Evolutionary conservation across 345 rosid genomes (phyloP).

Genomic region (Arabis alpina): DNA sequence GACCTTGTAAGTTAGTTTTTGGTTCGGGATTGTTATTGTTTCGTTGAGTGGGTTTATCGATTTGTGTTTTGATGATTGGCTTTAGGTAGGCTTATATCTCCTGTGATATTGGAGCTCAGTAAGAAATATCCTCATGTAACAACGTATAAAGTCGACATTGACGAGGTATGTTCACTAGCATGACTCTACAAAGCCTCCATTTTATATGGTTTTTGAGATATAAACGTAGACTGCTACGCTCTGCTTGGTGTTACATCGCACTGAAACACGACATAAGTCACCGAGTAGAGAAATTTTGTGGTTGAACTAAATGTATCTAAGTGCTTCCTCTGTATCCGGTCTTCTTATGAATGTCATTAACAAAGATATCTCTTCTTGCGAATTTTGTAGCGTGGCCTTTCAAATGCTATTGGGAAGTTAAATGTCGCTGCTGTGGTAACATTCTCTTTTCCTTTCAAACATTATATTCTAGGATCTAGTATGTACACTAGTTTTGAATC

Average conservation of each 20-base stretch:
- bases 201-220: not conserved
- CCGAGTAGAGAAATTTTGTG: not conserved
- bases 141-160: slow-evolving; percentile 77
- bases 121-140: slow-evolving; percentile 65
- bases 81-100: slow-evolving; percentile 72
- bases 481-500: not conserved
- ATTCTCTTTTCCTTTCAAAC: slow-evolving; percentile 20
- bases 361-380: slow-evolving; percentile 7
- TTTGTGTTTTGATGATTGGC: slow-evolving; percentile 18
- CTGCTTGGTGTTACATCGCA: slow-evolving; percentile 8
- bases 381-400: slow-evolving; percentile 61
- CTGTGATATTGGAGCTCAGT: slow-evolving; percentile 59
- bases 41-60: not conserved
- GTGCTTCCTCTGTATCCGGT: not conserved
- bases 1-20: slow-evolving; percentile 75
- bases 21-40: not conserved
- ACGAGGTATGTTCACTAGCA: slow-evolving; percentile 50
- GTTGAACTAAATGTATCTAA: not conserved
- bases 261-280: not conserved
- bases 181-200: not conserved
- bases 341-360: not conserved
- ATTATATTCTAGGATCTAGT: slow-evolving; percentile 3
- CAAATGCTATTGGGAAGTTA: slow-evolving; percentile 46
- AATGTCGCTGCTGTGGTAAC: slow-evolving; percentile 69
- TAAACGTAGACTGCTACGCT: slow-evolving; percentile 6